Evolutionary conservation across 495 filamentous ascomycete genomes (phyloP).

Genomic region (Lasiosphaeris hirsuta): DNA sequence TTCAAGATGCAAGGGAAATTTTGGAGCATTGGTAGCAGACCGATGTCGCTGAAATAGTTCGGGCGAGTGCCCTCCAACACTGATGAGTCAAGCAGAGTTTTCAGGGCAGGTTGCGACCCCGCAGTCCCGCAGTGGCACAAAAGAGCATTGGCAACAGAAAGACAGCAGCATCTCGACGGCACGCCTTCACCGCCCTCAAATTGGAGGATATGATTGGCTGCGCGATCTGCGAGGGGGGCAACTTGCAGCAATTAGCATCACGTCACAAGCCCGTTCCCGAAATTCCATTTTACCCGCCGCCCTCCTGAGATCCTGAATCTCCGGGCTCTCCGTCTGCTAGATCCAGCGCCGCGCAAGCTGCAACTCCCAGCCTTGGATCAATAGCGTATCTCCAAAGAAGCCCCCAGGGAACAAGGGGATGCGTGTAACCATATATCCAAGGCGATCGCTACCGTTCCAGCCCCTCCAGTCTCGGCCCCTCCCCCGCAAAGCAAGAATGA

Average conservation of each 20-base stretch:
- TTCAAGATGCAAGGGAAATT: constrained; percentile 17
- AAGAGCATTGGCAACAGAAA: constrained; percentile 3
- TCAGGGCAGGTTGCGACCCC: constrained; percentile 26
- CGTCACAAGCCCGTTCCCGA: constrained; percentile 10
- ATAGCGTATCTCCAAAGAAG: too few species aligned
- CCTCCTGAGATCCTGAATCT: constrained; percentile 1
- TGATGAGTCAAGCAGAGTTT: constrained; percentile 38
- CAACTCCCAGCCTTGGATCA: too few species aligned
- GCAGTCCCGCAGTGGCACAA: constrained; percentile 28
- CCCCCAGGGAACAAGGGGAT: too few species aligned
- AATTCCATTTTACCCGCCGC: constrained; percentile 6
- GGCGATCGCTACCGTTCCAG: too few species aligned
- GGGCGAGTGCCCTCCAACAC: constrained; percentile 14
- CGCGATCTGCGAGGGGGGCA: neutral
- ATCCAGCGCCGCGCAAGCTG: neutral
- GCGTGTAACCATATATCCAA: too few species aligned
- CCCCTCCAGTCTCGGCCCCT: too few species aligned
- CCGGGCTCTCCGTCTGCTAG: neutral
- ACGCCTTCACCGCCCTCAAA: constrained; percentile 12
- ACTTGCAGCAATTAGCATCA: constrained; percentile 2
- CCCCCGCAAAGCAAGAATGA: too few species aligned
- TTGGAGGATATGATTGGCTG: constrained; percentile 22
- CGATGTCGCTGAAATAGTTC: constrained; percentile 37
- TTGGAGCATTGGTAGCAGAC: constrained; percentile 17
- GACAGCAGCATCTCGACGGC: neutral